These are phyloP conservation scores for Tephrocybe sp. DNA, from an alignment of 768 basidiomycete species.

Conservation along the genomic window DNA sequence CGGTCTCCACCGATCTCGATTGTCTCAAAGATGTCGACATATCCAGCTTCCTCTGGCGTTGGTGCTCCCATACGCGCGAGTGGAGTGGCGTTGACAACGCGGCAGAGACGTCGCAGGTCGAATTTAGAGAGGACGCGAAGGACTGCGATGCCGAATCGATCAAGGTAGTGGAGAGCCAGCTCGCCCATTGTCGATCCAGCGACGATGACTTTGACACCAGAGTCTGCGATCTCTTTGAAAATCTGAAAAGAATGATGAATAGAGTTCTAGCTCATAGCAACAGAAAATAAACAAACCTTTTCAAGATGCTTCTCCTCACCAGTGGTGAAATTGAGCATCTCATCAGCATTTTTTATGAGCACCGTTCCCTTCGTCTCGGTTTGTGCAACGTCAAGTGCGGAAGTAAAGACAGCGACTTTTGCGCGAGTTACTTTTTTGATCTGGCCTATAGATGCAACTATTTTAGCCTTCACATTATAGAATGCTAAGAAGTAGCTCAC, in stretches of 20 bases:
- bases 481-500: slow-evolving; percentile 31
- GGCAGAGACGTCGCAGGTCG: slow-evolving; percentile 89
- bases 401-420: slow-evolving; percentile 96
- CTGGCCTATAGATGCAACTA: slow-evolving; percentile 43
- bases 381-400: slow-evolving; percentile 88
- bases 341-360: slow-evolving; percentile 89
- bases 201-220: slow-evolving; percentile 91
- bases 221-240: slow-evolving; percentile 94
- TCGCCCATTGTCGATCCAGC: slow-evolving; percentile 93
- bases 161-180: slow-evolving; percentile 95
- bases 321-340: slow-evolving; percentile 94
- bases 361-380: slow-evolving; percentile 99
- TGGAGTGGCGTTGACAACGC: slow-evolving; percentile 95
- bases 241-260: slow-evolving; percentile 54
- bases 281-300: slow-evolving; percentile 47
- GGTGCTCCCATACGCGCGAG: slow-evolving; percentile 95
- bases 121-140: slow-evolving; percentile 98
- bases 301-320: slow-evolving; percentile 98
- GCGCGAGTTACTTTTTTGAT: slow-evolving; percentile 81
- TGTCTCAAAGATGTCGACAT: slow-evolving; percentile 91
- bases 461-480: neutral
- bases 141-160: slow-evolving; percentile 90
- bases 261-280: neutral
- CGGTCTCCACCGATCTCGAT: slow-evolving; percentile 97
- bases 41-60: slow-evolving; percentile 94